Percentiles rank a stretch among this genome's conserved stretches.
These are phyloP conservation scores for Begonia masoniana DNA, from an alignment of 306 rosid genomes.

Conservation along the genomic window DNA sequence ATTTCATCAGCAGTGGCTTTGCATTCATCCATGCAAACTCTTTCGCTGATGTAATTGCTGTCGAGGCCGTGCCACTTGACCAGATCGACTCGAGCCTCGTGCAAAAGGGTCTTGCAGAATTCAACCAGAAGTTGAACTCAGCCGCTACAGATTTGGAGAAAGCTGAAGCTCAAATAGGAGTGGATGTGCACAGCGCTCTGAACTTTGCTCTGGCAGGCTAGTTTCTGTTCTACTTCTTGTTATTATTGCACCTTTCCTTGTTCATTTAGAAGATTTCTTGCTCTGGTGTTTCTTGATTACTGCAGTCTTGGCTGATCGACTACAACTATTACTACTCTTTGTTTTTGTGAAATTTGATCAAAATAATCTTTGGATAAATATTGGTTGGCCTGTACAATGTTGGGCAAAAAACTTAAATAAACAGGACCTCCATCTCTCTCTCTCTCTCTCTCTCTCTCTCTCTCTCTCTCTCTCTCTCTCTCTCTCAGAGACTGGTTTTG, in stretches of 20 bases:
- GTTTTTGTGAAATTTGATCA: not conserved
- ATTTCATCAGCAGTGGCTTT: slow-evolving; percentile 79
- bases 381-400: not conserved
- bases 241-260: not conserved
- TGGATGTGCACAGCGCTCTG: slow-evolving; percentile 75
- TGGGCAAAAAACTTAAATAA: not conserved
- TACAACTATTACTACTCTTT: not conserved
- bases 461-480: no score
- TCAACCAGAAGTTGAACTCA: slow-evolving; percentile 73
- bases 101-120: slow-evolving; percentile 90
- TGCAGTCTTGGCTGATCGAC: not conserved
- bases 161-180: slow-evolving; percentile 97
- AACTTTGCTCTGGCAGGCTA: slow-evolving; percentile 57
- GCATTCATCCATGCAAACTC: slow-evolving; percentile 82
- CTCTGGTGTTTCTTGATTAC: not conserved
- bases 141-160: slow-evolving; percentile 83
- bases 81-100: slow-evolving; percentile 49
- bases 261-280: not conserved
- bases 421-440: not conserved
- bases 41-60: slow-evolving; percentile 64
- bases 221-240: not conserved
- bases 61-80: slow-evolving; percentile 75
- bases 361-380: not conserved
- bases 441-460: no score
- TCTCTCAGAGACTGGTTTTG: no score